Conservation (phyloP, 2,329 filamentous ascomycete species). For the Phialophora macrospora region DNA sequence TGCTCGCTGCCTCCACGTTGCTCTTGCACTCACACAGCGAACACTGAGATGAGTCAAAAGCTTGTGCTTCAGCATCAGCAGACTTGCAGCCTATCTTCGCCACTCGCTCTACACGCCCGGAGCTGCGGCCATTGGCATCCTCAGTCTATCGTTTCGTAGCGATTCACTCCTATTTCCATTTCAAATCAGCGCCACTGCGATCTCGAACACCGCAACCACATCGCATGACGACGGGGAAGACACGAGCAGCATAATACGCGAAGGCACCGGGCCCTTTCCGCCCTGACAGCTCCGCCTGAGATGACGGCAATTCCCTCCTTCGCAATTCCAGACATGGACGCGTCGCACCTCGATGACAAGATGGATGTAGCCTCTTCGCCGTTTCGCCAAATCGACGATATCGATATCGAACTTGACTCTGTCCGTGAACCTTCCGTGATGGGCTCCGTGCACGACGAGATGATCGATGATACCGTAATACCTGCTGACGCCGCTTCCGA, state of each 20-base stretch:
- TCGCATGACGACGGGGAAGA: not conserved
- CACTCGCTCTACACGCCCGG: not conserved
- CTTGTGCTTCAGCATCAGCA: not conserved
- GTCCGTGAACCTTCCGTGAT: slow-evolving; percentile 34
- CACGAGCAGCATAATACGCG: not conserved
- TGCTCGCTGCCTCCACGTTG: slow-evolving; percentile 4
- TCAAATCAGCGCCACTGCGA: slow-evolving; percentile 4
- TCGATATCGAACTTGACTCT: slow-evolving; percentile 39
- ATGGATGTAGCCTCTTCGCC: slow-evolving; percentile 40
- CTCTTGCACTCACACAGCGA: not conserved
- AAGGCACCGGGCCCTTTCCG: slow-evolving; percentile 2
- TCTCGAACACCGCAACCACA: not conserved
- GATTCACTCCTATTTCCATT: not conserved
- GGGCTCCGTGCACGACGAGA: slow-evolving; percentile 35
- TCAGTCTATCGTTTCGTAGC: not conserved
- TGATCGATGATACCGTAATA: slow-evolving; percentile 40
- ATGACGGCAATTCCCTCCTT: slow-evolving; percentile 32
- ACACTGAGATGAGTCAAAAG: slow-evolving; percentile 3
- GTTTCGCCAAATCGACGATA: slow-evolving; percentile 36
- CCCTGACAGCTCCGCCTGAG: not conserved
- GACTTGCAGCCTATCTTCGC: not conserved
- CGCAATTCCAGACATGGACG: slow-evolving; percentile 31
- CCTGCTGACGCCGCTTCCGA: slow-evolving; percentile 40
- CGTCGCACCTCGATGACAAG: slow-evolving; percentile 35
- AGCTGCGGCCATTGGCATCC: not conserved